A percentile compares a stretch with the other conserved stretches of the same genome.
Evolutionary conservation across 2,329 filamentous ascomycete species (phyloP).

Genomic region (Ophiostoma sp.): DNA sequence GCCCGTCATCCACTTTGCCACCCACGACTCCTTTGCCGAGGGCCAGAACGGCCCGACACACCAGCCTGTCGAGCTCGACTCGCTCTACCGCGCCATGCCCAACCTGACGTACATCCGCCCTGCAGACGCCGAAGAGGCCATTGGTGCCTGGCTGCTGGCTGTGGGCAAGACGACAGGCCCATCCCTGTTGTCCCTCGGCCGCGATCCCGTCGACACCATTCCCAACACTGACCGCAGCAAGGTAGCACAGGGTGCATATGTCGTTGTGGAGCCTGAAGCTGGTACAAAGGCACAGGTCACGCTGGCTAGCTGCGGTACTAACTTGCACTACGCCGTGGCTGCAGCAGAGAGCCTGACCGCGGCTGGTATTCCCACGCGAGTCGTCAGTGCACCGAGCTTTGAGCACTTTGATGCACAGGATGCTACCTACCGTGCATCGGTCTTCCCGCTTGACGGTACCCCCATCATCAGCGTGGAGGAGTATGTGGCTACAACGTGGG

Average conservation of each 20-base stretch:
- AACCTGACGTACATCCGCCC: conserved; percentile 63
- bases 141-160: conserved; percentile 48
- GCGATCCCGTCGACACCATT: conserved; percentile 44
- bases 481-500: conserved; percentile 50
- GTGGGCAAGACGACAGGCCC: conserved; percentile 38
- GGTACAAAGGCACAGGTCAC: conserved; percentile 40
- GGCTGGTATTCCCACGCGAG: conserved; percentile 35
- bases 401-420: not conserved
- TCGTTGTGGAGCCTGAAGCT: conserved; percentile 35
- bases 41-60: conserved; percentile 64
- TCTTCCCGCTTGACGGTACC: conserved; percentile 39
- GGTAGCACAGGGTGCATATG: conserved; percentile 44
- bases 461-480: conserved; percentile 50
- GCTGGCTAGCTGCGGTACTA: conserved; percentile 42
- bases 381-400: conserved; percentile 35
- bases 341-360: conserved; percentile 40
- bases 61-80: conserved; percentile 59
- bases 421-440: conserved; percentile 33
- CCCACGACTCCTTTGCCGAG: conserved; percentile 61
- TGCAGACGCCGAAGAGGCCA: conserved; percentile 57
- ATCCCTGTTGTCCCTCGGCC: conserved; percentile 46
- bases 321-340: conserved; percentile 46
- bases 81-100: conserved; percentile 63
- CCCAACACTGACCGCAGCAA: conserved; percentile 38
- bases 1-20: conserved; percentile 60